A percentile compares a stretch with the other conserved stretches of the same genome.
Evolutionary conservation across 129 eudicot species (phyloP).

Genomic region (Glebionis coronaria): DNA sequence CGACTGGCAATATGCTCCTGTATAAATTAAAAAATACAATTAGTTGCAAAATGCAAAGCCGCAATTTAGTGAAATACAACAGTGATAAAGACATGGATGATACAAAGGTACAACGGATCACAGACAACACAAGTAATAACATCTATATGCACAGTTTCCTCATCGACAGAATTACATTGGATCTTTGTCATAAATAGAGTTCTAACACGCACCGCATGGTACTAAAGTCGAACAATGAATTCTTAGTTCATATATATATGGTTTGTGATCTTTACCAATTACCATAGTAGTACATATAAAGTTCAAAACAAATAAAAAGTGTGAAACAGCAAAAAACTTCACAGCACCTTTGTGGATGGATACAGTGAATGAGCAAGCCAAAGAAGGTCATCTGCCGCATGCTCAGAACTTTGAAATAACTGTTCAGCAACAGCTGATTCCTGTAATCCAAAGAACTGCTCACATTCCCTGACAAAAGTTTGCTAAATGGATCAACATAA

Average conservation of each 20-base stretch:
- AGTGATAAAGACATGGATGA: not conserved
- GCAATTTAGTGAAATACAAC: not conserved
- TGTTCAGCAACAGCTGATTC: conserved; percentile 70
- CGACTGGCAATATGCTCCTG: conserved; percentile 77
- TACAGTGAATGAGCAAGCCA: conserved; percentile 72
- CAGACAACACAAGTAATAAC: not conserved
- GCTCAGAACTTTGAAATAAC: conserved; percentile 79
- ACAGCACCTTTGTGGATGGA: conserved; percentile 70
- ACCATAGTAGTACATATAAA: not conserved
- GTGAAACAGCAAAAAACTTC: not conserved
- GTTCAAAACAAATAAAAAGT: not conserved
- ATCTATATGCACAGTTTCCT: too few relatives aligned
- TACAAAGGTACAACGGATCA: too few relatives aligned
- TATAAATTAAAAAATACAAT: conserved; percentile 13
- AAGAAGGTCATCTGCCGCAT: conserved; percentile 78
- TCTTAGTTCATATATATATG: too few relatives aligned
- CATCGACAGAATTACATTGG: too few relatives aligned
- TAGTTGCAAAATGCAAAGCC: conserved; percentile 2
- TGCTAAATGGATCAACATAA: conserved; percentile 15
- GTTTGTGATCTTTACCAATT: too few relatives aligned
- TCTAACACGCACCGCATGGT: too few relatives aligned
- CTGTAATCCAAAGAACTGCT: conserved; percentile 62
- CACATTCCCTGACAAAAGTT: conserved; percentile 47
- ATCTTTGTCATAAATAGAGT: too few relatives aligned
- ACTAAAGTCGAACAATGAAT: too few relatives aligned